Conservation (phyloP, 805 yeast species). For the Priceomyces medius region DNA sequence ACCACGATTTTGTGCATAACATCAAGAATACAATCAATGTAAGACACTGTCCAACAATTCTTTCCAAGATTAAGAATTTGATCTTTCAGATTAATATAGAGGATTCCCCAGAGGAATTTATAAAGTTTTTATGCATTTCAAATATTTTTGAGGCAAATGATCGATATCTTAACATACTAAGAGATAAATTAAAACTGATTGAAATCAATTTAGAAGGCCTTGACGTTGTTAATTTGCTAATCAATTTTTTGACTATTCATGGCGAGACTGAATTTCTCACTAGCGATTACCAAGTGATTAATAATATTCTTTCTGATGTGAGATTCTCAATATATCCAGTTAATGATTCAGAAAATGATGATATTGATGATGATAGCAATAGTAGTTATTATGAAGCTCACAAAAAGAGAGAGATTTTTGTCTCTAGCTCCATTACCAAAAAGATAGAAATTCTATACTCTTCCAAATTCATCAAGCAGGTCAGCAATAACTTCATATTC, state of each 20-base stretch:
- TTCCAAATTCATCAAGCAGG: constrained; percentile 19
- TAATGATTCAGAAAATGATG: constrained; percentile 20
- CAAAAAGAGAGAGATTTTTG: constrained; percentile 14
- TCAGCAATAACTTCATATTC: constrained; percentile 14
- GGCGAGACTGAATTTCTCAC: constrained; percentile 12
- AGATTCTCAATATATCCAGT: constrained; percentile 18
- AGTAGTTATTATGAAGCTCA: constrained; percentile 22
- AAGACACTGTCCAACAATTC: neutral
- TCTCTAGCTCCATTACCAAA: constrained; percentile 4
- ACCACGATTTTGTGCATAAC: neutral
- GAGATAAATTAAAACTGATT: neutral
- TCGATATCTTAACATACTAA: constrained; percentile 2
- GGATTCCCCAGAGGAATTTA: constrained; percentile 11
- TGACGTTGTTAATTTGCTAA: constrained; percentile 13
- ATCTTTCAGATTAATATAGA: constrained; percentile 9
- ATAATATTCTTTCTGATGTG: constrained; percentile 17
- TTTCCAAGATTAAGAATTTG: constrained; percentile 4
- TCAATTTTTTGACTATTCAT: constrained; percentile 17
- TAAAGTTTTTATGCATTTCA: constrained; percentile 15
- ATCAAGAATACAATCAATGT: neutral
- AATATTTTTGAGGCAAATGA: constrained; percentile 4
- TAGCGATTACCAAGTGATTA: constrained; percentile 19
- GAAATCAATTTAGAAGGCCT: neutral
- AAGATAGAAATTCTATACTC: constrained; percentile 19
- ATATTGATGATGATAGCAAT: constrained; percentile 12